Base-by-base conservation (phyloP, 2,329 filamentous ascomycete genomes). In the Colletotrichum magnum region DNA sequence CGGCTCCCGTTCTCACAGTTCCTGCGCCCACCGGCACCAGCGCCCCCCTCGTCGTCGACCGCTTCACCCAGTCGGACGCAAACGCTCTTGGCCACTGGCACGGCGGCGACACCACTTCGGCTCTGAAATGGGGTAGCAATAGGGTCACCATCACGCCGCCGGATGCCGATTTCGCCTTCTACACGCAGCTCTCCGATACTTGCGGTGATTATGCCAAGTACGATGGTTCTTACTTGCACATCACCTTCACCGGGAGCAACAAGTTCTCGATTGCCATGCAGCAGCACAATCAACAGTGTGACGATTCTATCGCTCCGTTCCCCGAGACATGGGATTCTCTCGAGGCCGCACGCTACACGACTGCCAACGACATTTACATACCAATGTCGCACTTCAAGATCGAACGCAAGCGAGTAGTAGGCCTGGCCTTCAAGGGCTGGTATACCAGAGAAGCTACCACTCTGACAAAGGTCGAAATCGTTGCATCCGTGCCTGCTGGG, bases 291-390 rank as follows among this genome's bases (percentile, higher is more conserved):
- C 79, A 81, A 24, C 78, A 84, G 18, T 93, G 91, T 74, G 84
- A 89, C 74, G 80, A 85, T 7, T 74, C 77, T 21, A 81, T 87
- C 26, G 83, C 84, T 13, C 90, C 91, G 0, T 92, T 85, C 74
- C 90, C 90, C 0, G 89, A 88, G 76, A 92, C 90, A 0, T 91
- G 90, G 85, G 90, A 93, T 75, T 90, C 88, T 1, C 81, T 92
- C n/a, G 89, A 92, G 77, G 90, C 90, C 2, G 81, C 84, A 4
- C 85, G 90, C 53, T 93, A 93, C 75, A 75, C 77, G 15, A 78
- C 77, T 26, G 76, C 83, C 1, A 83, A 81, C 64, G 85, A 92
- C 74, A 89, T 93, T 67, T 93, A 92, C 78, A 87, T 93, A 56
- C 91, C 91, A 1, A 81, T 93, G 39, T 85, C 81, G 52, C 91